These are phyloP conservation scores for Penicillium oxalicum DNA, from an alignment of 2,329 filamentous ascomycete genomes.

Conservation along the genomic window DNA sequence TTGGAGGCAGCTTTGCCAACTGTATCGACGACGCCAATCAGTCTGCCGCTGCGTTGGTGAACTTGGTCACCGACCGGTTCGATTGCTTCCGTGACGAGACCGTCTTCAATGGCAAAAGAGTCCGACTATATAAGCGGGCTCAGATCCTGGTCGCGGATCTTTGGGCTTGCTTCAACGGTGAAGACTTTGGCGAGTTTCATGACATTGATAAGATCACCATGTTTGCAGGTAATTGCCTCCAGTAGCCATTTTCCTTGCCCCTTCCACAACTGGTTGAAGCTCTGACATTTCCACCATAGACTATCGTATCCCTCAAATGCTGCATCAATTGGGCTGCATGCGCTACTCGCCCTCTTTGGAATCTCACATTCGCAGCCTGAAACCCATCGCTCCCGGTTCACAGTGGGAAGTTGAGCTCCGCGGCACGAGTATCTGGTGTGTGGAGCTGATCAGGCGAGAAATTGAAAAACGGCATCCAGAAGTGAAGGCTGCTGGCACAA, in stretches of 20 bases:
- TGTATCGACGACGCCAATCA: constrained; percentile 67
- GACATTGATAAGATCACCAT: constrained; percentile 97
- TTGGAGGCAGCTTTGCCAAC: constrained; percentile 65
- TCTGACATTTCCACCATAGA: constrained; percentile 46
- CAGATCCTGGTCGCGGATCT: constrained; percentile 94
- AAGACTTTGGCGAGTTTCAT: constrained; percentile 69
- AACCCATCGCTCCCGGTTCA: constrained; percentile 63
- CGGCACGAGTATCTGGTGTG: constrained; percentile 92
- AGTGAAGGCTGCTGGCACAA: constrained; percentile 37
- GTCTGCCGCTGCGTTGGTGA: constrained; percentile 80
- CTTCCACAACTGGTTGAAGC: no score
- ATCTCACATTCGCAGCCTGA: constrained; percentile 58
- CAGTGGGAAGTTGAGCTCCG: constrained; percentile 81
- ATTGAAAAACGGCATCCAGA: constrained; percentile 69
- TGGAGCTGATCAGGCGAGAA: constrained; percentile 79
- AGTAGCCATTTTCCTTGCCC: no score
- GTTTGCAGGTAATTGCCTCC: constrained; percentile 61
- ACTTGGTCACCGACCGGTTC: constrained; percentile 76
- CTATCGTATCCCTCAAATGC: constrained; percentile 91
- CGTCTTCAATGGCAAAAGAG: constrained; percentile 63
- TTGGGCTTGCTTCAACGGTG: constrained; percentile 90
- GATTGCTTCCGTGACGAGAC: constrained; percentile 79
- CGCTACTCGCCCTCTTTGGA: constrained; percentile 77
- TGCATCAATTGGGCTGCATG: constrained; percentile 75
- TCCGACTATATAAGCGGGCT: constrained; percentile 85